Evolutionary conservation across 2,329 filamentous ascomycete species (phyloP).

Genomic region (Sporothrix humicola): DNA sequence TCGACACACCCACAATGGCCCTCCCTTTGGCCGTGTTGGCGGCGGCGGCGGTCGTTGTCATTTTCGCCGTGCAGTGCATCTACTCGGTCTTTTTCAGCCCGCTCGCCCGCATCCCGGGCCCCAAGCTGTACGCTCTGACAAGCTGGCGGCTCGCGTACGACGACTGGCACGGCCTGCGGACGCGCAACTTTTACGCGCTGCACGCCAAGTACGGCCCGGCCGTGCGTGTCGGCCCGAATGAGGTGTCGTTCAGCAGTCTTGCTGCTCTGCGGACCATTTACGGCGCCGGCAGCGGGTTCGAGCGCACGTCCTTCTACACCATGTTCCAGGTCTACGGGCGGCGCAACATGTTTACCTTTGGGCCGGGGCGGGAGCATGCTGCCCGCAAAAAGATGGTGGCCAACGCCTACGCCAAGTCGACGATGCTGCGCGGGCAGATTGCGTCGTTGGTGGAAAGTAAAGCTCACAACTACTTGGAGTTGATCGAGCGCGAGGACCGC

Average conservation of each 20-base stretch:
- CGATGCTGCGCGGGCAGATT: constrained; percentile 49
- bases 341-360: constrained; percentile 60
- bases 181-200: constrained; percentile 49
- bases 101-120: constrained; percentile 45
- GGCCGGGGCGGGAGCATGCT: constrained; percentile 50
- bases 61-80: constrained; percentile 1
- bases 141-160: constrained; percentile 54
- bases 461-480: constrained; percentile 28
- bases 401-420: constrained; percentile 59
- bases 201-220: constrained; percentile 54
- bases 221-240: constrained; percentile 55
- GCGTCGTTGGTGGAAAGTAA: constrained; percentile 45
- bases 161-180: constrained; percentile 52
- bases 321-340: constrained; percentile 62
- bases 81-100: constrained; percentile 22
- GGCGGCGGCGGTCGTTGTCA: background rate
- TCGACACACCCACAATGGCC: background rate
- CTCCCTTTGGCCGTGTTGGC: background rate
- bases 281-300: constrained; percentile 58
- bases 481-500: constrained; percentile 37
- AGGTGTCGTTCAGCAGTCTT: constrained; percentile 51
- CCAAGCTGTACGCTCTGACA: constrained; percentile 49
- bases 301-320: constrained; percentile 57
- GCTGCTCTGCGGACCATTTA: constrained; percentile 58
- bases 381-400: constrained; percentile 59